Base-by-base conservation (phyloP, 768 basidiomycete species). In the Clathrus columnatus region DNA sequence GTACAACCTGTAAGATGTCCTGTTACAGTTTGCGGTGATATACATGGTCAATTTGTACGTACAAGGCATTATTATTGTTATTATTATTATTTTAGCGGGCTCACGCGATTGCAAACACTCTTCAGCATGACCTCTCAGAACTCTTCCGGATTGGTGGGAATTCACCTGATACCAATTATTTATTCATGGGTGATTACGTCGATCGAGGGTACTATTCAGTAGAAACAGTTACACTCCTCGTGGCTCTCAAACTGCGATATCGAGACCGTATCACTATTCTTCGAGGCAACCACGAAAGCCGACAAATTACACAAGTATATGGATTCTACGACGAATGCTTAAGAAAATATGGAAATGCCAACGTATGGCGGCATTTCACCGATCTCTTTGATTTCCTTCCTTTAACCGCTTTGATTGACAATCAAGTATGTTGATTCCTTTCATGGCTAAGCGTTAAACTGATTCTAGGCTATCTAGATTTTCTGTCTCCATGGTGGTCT, bases 161-260 rank as follows among this genome's bases (percentile, higher is more conserved):
- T 74, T 95, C 91, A 14, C 96, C 96, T 44, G 93, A 96, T 72
- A 99, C 96, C 61, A 99, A 97, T 74, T 99, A 99, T 71, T 87
- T 99, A 64, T 99, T 98, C 77, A 99, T 99, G 96, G 96, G 96
- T 26, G 96, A 99, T 77, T 99, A 97, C 68, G 96, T 98, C 64
- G 96, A 97, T 75, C 84, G 94, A 66, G 95, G 95, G 18, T 99
- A 97, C 77, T 98, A 97, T 74, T 96, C 93, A 18, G 95, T 99
- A 55, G 96, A 99, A 74, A 99, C 96, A 1, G 94, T 99, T 62
- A 96, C 94, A 11, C 78, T 98, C 7, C 87, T 99, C 49, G 93
- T 99, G 59, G 91, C 96, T 18, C 80, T 98, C 68, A 99, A 99
- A 75, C 77, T 99, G 61, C 87, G 96, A 65, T 98, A 99, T 73